Conservation (phyloP, 768 basidiomycete species). For the Tremella yokohamensis region DNA sequence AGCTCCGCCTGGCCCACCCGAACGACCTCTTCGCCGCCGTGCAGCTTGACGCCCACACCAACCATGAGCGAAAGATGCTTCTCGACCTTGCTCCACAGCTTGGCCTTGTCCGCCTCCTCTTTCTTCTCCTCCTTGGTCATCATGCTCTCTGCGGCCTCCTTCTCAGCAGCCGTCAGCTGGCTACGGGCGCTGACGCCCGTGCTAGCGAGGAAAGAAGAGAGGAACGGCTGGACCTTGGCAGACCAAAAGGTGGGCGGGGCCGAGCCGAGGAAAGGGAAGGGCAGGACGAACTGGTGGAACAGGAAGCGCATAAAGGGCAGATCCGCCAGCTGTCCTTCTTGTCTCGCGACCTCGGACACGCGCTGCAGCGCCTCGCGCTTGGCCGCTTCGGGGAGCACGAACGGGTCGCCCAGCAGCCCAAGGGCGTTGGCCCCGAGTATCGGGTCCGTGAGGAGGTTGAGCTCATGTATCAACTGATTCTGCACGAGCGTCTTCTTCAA, state of each 20-base stretch:
- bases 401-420: conserved; percentile 84
- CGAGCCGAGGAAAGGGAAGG: conserved; percentile 88
- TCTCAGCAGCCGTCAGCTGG: conserved; percentile 24
- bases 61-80: conserved; percentile 79
- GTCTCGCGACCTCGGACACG: conserved; percentile 26
- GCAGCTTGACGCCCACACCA: conserved; percentile 73
- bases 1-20: conserved; percentile 81
- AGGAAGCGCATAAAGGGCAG: conserved; percentile 84
- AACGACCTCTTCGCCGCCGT: conserved; percentile 73
- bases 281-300: conserved; percentile 86
- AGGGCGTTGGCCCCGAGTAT: conserved; percentile 56
- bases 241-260: conserved; percentile 91
- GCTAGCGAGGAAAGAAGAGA: conserved; percentile 73
- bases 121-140: conserved; percentile 44
- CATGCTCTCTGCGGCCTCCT: conserved; percentile 31
- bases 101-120: conserved; percentile 58
- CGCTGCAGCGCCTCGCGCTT: conserved; percentile 31
- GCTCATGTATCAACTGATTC: conserved; percentile 77
- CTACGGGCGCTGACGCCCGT: conserved; percentile 53
- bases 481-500: conserved; percentile 93
- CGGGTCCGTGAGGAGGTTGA: conserved; percentile 60
- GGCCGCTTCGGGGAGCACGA: conserved; percentile 56
- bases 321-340: conserved; percentile 54
- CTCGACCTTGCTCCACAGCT: conserved; percentile 72
- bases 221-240: conserved; percentile 90